Conservation (phyloP, 2,329 filamentous ascomycete species). For the Trichoderma sp. region DNA sequence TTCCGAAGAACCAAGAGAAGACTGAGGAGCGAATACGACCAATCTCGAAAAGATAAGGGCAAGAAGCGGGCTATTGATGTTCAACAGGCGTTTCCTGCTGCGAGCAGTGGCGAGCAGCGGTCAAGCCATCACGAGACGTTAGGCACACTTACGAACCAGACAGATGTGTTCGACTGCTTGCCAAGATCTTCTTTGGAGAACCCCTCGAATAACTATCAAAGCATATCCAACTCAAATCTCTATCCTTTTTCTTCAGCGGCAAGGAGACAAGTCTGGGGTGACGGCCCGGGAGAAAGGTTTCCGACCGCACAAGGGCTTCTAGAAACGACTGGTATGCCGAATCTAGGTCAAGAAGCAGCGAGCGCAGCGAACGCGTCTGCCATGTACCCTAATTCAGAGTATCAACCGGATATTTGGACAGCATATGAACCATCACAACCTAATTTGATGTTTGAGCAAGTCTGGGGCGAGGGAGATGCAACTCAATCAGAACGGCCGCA, state of each 20-base stretch:
- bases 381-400: neutral
- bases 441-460: neutral
- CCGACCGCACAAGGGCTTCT: neutral
- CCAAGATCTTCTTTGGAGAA: neutral
- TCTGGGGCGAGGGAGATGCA: neutral
- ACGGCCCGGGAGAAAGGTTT: neutral
- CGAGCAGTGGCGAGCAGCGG: neutral
- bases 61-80: neutral
- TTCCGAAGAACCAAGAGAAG: slow-evolving; percentile 8
- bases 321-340: too few relatives aligned
- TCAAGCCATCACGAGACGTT: neutral
- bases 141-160: neutral
- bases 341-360: neutral
- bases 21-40: neutral
- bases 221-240: neutral
- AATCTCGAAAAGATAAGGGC: neutral
- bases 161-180: neutral
- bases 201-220: neutral
- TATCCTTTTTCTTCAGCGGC: neutral
- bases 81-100: neutral
- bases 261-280: neutral
- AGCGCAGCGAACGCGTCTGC: neutral
- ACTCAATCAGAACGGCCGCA: neutral
- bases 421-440: neutral
- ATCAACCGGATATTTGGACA: neutral